Base-by-base conservation (phyloP, 129 eudicot species). In the Ambrosia artemisiifolia region DNA sequence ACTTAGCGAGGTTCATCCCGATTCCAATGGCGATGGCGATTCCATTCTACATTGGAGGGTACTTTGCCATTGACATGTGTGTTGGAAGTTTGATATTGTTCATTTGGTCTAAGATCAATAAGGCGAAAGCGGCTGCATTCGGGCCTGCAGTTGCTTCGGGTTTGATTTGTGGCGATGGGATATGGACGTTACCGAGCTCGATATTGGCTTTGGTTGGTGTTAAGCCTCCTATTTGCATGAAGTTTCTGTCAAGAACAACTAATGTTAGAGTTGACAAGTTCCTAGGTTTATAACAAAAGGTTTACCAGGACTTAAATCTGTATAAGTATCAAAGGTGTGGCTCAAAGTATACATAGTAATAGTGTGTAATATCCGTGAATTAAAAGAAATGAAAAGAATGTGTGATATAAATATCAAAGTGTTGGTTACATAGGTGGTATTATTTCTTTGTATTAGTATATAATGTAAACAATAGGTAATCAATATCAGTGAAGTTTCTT, bases 21-120 rank as follows among this genome's bases (percentile, higher is more conserved):
- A 75, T 93, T 42, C 98, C 98, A 1, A 93, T 93, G 98, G 98
- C 96, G 7, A 93, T 93, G 98, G 98, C 98, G 7, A 93, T 93
- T 16, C 96, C 96, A 14, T 93, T 93, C 77, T 93, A 84, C 69
- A 67, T 93, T 10, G 96, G 98, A 28, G 85, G 79, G 1, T 90
- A 93, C 66, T 90, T 93, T 40, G 71, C 96, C 1, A 90, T 93
- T 59, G 98, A 93, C 38, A 93, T 93, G 98, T 93, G 98, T 32
- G 75, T 93, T 12, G 98, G 98, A n/a, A 90, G 96, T 72, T 79
- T 93, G 83, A 90, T 93, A 11, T 56, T 93, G 24, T 93, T 82
- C 65, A 43, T 93, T 11, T 89, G 96, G 96, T 55, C 72, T 18
- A 87, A 75, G 85, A 40, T 78, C 2, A 82, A 90, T 56, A 93